Evolutionary conservation across 176 grass and related monocot species (phyloP), one percentile per base, ranked within the genome.

Genomic region (Zizania latifolia): DNA sequence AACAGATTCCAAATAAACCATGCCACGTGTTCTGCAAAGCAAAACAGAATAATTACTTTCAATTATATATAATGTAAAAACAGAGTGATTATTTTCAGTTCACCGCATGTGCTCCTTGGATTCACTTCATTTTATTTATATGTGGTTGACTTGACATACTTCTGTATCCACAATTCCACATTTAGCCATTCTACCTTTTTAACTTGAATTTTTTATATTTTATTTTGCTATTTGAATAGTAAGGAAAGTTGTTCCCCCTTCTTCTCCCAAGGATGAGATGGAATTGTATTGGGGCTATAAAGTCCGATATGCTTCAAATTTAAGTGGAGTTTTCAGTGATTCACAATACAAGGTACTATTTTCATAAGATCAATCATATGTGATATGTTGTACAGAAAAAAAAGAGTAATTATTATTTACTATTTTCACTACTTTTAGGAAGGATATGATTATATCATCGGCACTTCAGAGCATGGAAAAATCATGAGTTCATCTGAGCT

Each of bases 391-490:
- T 34, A 11, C 10, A 33, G 23, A 82, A 70, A 70, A n/a, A 31
- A 19, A 24, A 14, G 10, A 50, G 10, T 65, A 77, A n/a, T 27
- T 22, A 31, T 15, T 32, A 69, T 22, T 72, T 57, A 59, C 37
- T 78, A 70, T 39, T 85, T 74, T 87, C 58, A 53, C 28, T 41
- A 39, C 69, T 62, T 72, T 10, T 89, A 98, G 94, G 84, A 88
- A 75, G 86, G 82, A 90, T 98, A 98, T 43, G 89, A 98, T 86
- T 84, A 94, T 84, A 85, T 98, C 57, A 94, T 98, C 53, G 95
- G 95, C 48, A 98, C 95, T 75, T 98, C 95, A 34, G 95, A 98
- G 89, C 95, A 94, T 84, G 95, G 95, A 16, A 58, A 85, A 67
- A 87, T 76, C 46, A 80, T 98, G 76, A 90, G 54, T 81, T 98